Percentiles rank a stretch among this genome's conserved stretches.
Conservation (phyloP, 768 basidiomycete genomes). For the Suillus clintonianus region DNA sequence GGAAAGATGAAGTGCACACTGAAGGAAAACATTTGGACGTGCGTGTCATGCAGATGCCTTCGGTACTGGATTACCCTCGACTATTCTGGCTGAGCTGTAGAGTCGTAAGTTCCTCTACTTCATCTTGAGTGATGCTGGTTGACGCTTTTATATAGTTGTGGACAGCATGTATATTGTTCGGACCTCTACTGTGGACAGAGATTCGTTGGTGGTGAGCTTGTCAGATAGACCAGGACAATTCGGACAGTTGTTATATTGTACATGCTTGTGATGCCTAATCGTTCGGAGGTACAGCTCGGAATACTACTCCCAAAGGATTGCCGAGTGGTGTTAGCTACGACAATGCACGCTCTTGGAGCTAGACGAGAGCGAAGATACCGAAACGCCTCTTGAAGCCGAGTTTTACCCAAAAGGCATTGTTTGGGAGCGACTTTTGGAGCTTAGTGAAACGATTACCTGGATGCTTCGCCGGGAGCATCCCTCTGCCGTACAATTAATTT, state of each 20-base stretch:
- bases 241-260: neutral
- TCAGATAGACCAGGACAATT: neutral
- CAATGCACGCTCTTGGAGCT: neutral
- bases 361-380: slow-evolving; percentile 1
- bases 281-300: neutral
- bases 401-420: neutral
- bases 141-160: slow-evolving; percentile 63
- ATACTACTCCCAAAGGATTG: neutral
- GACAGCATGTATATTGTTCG: slow-evolving; percentile 87
- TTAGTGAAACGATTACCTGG: neutral
- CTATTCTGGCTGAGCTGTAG: slow-evolving; percentile 60
- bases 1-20: neutral
- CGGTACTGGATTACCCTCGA: slow-evolving; percentile 66
- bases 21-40: slow-evolving; percentile 31
- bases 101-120: slow-evolving; percentile 59
- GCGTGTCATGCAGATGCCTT: slow-evolving; percentile 40
- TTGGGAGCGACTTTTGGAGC: too few species aligned
- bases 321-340: slow-evolving; percentile 3
- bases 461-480: neutral
- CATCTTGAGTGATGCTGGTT: neutral
- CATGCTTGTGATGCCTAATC: neutral
- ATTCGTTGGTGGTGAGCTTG: slow-evolving; percentile 63
- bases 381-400: neutral
- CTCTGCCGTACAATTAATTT: neutral
- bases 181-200: slow-evolving; percentile 88